Evolutionary conservation across 495 filamentous ascomycete species (phyloP), one percentile per base, ranked within the genome.

Genomic region (Tricharina praecox): DNA sequence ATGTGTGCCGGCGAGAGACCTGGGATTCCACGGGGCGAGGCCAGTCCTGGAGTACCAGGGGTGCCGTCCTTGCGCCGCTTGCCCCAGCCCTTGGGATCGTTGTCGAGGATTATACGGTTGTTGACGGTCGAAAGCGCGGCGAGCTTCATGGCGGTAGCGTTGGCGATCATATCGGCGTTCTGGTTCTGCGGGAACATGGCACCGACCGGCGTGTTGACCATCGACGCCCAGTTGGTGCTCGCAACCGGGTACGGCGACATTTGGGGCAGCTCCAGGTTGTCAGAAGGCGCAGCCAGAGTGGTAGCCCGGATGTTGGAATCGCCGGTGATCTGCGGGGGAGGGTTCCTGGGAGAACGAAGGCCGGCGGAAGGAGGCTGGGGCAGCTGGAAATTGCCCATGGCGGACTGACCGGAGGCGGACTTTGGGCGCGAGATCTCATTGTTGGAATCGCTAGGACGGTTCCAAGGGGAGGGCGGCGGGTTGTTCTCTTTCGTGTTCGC

Each of bases 131-230:
- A 95, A 30, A 97, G 68, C 16, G 90, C 90, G 45, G 90, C 90
- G 34, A 97, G 74, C 64, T 96, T 97, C 90, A 97, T 97, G 13
- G 90, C 90, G 8, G 90, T 96, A 7, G 90, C 92, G 62, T 96
- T 96, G 36, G 90, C 90, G 46, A 97, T 83, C 87, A 97, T 95
- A 56, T 97, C 92, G 13, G 87, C 90, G 60, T 93, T 85, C 42
- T 72, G 77, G 28, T 67, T 70, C 23, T 62, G 54, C 23, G 51
- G 48, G 63, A 97, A 97, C 44, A 75, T 87, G 4, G 84, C 66
- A 20, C 85, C 85, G 82, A 96, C 93, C 1, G 90, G 90, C 2
- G 90, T 97, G 67, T 94, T 96, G 52, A 87, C 78, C 82, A 94
- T 90, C 20, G 90, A 96, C 26, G 92, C 90, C 90, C 90, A 97